A percentile compares a stretch with the other conserved stretches of the same genome.
Conservation (phyloP, 345 rosid species). For the Jatropha curcas region DNA sequence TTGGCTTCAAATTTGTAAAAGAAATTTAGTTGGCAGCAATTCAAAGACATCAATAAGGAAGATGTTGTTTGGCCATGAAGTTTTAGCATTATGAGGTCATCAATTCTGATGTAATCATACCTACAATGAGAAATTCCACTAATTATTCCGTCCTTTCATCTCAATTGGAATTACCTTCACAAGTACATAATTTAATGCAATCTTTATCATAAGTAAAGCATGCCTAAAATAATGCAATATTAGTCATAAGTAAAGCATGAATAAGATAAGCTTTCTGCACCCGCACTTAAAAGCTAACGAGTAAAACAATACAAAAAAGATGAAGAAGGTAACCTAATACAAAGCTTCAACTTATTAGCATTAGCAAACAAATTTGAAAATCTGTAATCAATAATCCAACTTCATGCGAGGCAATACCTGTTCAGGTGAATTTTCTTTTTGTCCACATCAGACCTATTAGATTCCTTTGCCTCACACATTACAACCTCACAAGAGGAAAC, state of each 20-base stretch:
- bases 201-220: not conserved
- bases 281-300: not conserved
- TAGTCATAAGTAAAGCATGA: not conserved
- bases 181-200: not conserved
- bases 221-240: not conserved
- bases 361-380: not conserved
- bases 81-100: not conserved
- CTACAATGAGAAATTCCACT: no score
- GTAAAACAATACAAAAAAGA: not conserved
- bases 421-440: conserved; percentile 37
- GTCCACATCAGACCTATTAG: conserved; percentile 22
- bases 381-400: not conserved
- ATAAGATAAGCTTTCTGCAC: not conserved
- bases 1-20: not conserved
- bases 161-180: not conserved
- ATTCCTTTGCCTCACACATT: conserved; percentile 24
- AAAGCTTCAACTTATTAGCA: not conserved
- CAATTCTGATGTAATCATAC: not conserved
- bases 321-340: not conserved
- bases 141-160: not conserved
- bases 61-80: not conserved
- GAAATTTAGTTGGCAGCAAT: not conserved
- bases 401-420: conserved; percentile 41
- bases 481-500: conserved; percentile 29
- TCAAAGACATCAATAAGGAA: not conserved